Conservation (phyloP, 83 land plant genomes). For the Thuja plicata region DNA sequence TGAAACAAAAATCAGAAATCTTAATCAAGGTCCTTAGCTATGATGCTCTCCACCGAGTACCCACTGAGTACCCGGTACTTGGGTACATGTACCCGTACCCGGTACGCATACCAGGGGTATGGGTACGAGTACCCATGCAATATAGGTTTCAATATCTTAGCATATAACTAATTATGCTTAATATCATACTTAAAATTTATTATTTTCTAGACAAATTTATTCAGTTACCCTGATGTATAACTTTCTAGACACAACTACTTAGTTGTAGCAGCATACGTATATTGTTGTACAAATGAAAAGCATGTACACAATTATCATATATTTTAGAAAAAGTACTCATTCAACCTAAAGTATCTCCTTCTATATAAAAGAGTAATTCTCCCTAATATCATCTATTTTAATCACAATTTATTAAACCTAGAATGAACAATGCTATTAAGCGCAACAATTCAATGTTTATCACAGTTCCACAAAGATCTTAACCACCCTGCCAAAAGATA, state of each 20-base stretch:
- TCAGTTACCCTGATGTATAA: not conserved
- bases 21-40: no score
- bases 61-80: no score
- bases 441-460: not conserved
- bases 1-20: no score
- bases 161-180: not conserved
- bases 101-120: no score
- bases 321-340: not conserved
- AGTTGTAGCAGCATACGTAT: not conserved
- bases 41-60: no score
- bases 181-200: not conserved
- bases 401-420: not conserved
- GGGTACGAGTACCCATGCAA: no score
- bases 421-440: not conserved
- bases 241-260: not conserved
- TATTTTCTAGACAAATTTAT: not conserved
- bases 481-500: no score
- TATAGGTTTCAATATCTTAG: not conserved
- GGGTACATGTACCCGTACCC: no score
- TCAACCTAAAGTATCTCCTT: not conserved
- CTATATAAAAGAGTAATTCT: not conserved
- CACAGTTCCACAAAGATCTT: not conserved
- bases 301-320: not conserved
- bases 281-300: not conserved
- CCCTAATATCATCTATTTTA: not conserved